Conservation (phyloP, 495 filamentous ascomycete species). For the Aspergillus bertholletiae region DNA sequence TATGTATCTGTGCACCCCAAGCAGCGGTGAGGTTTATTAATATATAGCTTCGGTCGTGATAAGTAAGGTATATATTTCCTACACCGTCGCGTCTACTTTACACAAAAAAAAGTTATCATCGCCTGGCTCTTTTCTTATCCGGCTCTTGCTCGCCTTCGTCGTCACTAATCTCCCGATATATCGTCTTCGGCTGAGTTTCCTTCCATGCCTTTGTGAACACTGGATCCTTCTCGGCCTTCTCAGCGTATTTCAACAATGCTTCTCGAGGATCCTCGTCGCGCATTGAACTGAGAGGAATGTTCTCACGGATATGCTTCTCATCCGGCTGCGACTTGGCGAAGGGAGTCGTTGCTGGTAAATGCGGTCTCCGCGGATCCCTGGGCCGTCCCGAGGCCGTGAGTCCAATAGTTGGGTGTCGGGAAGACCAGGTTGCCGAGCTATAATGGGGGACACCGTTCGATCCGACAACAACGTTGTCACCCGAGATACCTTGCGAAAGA, state of each 20-base stretch:
- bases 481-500: slow-evolving; percentile 70
- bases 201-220: slow-evolving; percentile 93
- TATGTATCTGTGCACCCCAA: too few species aligned
- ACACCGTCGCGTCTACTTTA: not conserved
- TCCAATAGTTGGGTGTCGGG: slow-evolving; percentile 68
- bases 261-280: slow-evolving; percentile 95
- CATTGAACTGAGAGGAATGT: slow-evolving; percentile 89
- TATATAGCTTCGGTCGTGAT: too few species aligned
- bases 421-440: slow-evolving; percentile 49
- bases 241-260: slow-evolving; percentile 91
- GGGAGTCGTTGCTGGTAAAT: slow-evolving; percentile 79
- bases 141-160: slow-evolving; percentile 71
- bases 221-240: slow-evolving; percentile 88
- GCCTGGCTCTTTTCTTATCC: slow-evolving; percentile 64
- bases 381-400: slow-evolving; percentile 76
- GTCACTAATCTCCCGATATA: slow-evolving; percentile 90
- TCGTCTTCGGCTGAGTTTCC: slow-evolving; percentile 85
- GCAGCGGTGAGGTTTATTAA: too few species aligned
- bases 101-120: slow-evolving; percentile 19
- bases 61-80: not conserved
- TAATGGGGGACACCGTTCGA: slow-evolving; percentile 44
- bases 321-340: slow-evolving; percentile 91
- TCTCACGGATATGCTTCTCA: slow-evolving; percentile 80
- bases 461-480: slow-evolving; percentile 70
- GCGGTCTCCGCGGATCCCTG: slow-evolving; percentile 75